These are phyloP conservation scores for Royoungia palumana DNA, from an alignment of 768 basidiomycete species.

Conservation along the genomic window DNA sequence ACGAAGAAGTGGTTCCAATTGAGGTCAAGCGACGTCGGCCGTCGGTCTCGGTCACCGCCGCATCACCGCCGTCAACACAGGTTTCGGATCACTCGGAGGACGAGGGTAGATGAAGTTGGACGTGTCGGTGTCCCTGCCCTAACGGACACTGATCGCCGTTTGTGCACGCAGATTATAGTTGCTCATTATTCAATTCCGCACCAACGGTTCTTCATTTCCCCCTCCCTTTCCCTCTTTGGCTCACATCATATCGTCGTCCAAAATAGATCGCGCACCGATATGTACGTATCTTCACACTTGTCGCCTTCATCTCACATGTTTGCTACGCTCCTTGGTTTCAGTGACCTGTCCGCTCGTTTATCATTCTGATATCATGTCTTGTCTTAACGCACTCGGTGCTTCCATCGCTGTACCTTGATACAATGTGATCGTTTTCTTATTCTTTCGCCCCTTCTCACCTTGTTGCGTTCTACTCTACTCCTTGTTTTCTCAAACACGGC, in stretches of 20 bases:
- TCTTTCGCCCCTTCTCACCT: not conserved
- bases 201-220: not conserved
- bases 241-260: conserved; percentile 13
- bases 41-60: conserved; percentile 27
- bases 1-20: conserved; percentile 34
- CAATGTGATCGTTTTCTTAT: conserved; percentile 6
- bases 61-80: conserved; percentile 28
- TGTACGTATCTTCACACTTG: not conserved
- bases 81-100: conserved; percentile 19
- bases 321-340: not conserved
- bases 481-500: conserved; percentile 3
- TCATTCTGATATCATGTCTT: conserved; percentile 11
- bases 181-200: conserved; percentile 13
- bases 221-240: conserved; percentile 9
- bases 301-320: not conserved
- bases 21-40: conserved; percentile 36
- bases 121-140: not conserved
- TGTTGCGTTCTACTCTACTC: not conserved
- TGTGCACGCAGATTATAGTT: conserved; percentile 19
- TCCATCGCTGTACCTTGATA: conserved; percentile 19
- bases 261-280: conserved; percentile 21
- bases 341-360: conserved; percentile 1
- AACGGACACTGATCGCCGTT: conserved; percentile 12
- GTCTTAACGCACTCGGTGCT: conserved; percentile 3
- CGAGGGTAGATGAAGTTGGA: conserved; percentile 8